Base-by-base conservation (phyloP, 225 moss, liverwort and hornwort genomes). In the Pseudisothecium myosuroides region DNA sequence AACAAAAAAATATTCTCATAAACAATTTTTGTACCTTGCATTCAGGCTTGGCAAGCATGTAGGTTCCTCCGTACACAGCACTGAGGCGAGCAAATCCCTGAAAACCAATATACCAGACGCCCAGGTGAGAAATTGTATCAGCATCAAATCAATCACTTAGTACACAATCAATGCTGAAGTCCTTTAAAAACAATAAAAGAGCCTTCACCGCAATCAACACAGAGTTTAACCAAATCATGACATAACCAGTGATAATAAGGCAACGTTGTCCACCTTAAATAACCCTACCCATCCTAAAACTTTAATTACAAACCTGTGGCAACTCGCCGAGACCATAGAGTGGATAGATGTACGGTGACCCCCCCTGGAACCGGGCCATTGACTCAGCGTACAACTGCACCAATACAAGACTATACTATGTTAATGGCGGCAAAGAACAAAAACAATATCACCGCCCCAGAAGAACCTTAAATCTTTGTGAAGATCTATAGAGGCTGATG, bases 41-140 rank as follows among this genome's bases (percentile, higher is more conserved):
- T 80, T 98, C 98, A 26, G 98, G 98, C 87, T 98, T 97, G 34
- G 95, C 94, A 87, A 98, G 93, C 98, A 98, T 98, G 90, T 98
- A 97, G 14, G 97, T 98, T 88, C 97, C 97, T 86, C 97, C 97
- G 76, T 97, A 98, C 26, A 98, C 98, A 72, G 96, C 98, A 93
- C 98, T 98, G 49, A 98, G 95, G 36, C 98, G 98, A 71, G 98
- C 97, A 88, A 98, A 98, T 41, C 97, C 98, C 97, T 98, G 81
- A 36, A 74, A 32, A 45, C 52, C 75, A 58, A 64, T 65, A 8
- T 72, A 37, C 21, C 58, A 86, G 24, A 29, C 16, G 24, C 50
- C 59, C 60, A 60, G 9, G 52, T 81, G 34, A 73, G 26, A 83
- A 36, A 76, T 49, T 47, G 71, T 55, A 75, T 59, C 78, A 79